A percentile compares a stretch with the other conserved stretches of the same genome.
Conservation (phyloP, 2,329 filamentous ascomycete genomes). For the Colletotrichum sojae region DNA sequence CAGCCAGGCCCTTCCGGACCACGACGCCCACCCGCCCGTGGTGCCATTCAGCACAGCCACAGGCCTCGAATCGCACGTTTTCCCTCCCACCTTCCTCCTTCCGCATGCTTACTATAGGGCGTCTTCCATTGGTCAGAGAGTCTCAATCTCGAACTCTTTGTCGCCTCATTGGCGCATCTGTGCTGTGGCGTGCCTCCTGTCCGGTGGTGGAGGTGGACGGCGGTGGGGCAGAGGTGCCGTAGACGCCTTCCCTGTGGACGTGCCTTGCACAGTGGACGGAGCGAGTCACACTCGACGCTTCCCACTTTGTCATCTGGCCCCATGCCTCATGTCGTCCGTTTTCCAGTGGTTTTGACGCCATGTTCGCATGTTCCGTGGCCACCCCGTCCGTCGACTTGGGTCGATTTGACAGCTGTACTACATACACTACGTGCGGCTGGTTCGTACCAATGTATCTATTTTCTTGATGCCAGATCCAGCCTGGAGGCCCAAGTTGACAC, state of each 20-base stretch:
- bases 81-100: constrained; percentile 27
- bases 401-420: constrained; percentile 20
- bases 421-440: constrained; percentile 16
- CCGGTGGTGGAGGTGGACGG: constrained; percentile 14
- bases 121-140: constrained; percentile 21
- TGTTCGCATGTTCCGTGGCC: constrained; percentile 39
- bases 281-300: constrained; percentile 23
- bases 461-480: constrained; percentile 6
- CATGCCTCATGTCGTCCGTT: constrained; percentile 36
- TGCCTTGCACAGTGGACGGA: constrained; percentile 21
- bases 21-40: constrained; percentile 34
- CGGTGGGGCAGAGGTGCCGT: constrained; percentile 12
- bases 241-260: not conserved
- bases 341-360: constrained; percentile 38
- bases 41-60: constrained; percentile 45
- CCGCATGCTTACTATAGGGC: constrained; percentile 32
- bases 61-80: constrained; percentile 40
- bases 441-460: constrained; percentile 23
- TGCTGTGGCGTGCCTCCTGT: constrained; percentile 27
- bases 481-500: not conserved
- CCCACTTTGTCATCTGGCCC: not conserved
- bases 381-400: constrained; percentile 23
- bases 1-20: constrained; percentile 28
- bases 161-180: constrained; percentile 19
- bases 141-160: not conserved